Evolutionary conservation across 768 basidiomycete genomes (phyloP), one percentile per base, ranked within the genome.

Genomic region (Guyanaporus albipodus): DNA sequence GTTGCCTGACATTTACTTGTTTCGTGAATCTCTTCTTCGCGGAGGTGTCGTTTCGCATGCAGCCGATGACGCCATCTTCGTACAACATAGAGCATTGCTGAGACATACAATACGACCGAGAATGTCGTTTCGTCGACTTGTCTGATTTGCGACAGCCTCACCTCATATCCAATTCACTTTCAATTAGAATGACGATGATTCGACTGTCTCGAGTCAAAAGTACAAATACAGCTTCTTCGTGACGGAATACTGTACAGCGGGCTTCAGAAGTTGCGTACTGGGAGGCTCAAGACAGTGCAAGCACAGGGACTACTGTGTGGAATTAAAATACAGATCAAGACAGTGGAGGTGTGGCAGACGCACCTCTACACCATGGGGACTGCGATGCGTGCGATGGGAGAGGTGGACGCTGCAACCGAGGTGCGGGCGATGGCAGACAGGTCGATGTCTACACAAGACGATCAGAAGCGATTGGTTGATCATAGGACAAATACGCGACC

Each of bases 381-480:
- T 27, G 27, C 22, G 33, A 54, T 7, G 14, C 35, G 53, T 17
- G 37, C 11, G 44, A 69, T 65, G 31, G 73, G 83, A 52, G 78
- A 84, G 49, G 66, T 69, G 52, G 78, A 80, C 23, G 82, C 78
- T 11, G 83, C 91, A 49, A 75, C 76, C 8, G 89, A 91, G 46
- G 88, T 88, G 56, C 88, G 82, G 12, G 91, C 91, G 58, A 94
- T 93, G 44, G 83, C 73, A 27, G 78, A 74, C 48, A 94, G 77
- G 67, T 92, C 87, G 34, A 80, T 68, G 39, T 56, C 63, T 63
- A 43, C 4, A 32, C 36, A 29, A 4, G 42, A 24, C 23, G 38
- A 17, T 50, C 31, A 54, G 48, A 49, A 41, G 28, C 12, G 27
- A 19, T 4, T 24, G 27, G 32, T 39, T 8, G 21, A 15, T 19